Evolutionary conservation across 2,329 filamentous ascomycete species (phyloP).

Genomic region (Fusarium incarnatum): DNA sequence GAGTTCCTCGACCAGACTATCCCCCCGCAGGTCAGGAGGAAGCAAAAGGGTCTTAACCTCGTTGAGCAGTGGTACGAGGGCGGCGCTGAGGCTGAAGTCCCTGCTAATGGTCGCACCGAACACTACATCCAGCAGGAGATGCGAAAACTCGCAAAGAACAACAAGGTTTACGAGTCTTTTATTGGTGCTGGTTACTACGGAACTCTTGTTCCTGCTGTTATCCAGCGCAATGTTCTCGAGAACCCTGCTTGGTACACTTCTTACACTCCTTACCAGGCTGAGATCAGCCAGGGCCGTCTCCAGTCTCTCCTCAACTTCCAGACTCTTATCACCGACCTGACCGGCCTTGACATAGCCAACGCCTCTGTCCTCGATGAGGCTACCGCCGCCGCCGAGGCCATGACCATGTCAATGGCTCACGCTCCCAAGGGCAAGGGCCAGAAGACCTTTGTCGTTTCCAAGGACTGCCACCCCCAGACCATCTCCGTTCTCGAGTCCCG

Average conservation of each 20-base stretch:
- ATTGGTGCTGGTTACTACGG: conserved; percentile 91
- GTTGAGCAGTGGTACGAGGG: conserved; percentile 48
- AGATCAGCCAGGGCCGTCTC: conserved; percentile 94
- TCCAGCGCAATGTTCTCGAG: conserved; percentile 92
- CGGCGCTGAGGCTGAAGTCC: conserved; percentile 38
- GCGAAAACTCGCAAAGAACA: conserved; percentile 65
- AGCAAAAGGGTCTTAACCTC: conserved; percentile 43
- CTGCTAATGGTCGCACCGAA: conserved; percentile 44
- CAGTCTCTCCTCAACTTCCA: conserved; percentile 96
- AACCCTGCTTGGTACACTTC: conserved; percentile 97
- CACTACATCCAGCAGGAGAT: conserved; percentile 58
- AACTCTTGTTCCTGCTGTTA: conserved; percentile 86
- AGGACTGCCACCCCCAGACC: conserved; percentile 87
- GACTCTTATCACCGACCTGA: conserved; percentile 89
- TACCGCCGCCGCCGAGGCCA: conserved; percentile 92
- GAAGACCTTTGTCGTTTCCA: conserved; percentile 88
- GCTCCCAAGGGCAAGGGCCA: conserved; percentile 72
- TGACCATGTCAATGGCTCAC: conserved; percentile 83
- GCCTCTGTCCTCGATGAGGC: conserved; percentile 91
- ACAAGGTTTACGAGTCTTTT: conserved; percentile 69
- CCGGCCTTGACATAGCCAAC: conserved; percentile 87
- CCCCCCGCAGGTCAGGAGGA: conserved; percentile 72
- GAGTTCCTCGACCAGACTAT: conserved; percentile 88
- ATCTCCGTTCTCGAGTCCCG: conserved; percentile 85
- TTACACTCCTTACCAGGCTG: conserved; percentile 96